Evolutionary conservation across 371 early-diverging fungal genomes (phyloP).

Genomic region (Quaeritorhiza haematococci): DNA sequence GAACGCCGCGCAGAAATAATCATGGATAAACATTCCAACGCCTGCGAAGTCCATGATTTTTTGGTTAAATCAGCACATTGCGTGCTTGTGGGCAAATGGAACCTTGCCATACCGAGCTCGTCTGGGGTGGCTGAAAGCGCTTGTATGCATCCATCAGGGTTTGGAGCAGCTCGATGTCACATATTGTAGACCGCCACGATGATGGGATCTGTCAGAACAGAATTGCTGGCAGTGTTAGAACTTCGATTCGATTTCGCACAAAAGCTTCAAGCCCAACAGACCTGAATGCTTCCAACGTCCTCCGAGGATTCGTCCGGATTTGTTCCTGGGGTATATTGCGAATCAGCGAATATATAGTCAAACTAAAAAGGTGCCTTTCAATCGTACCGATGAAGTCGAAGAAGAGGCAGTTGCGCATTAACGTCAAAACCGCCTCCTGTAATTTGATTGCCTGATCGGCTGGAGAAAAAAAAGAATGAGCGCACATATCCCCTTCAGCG

Average conservation of each 20-base stretch:
- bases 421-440: constrained; percentile 49
- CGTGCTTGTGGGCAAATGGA: too few species aligned
- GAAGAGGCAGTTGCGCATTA: constrained; percentile 65
- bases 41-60: too few species aligned
- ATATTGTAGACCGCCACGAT: constrained; percentile 68
- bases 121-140: constrained; percentile 48
- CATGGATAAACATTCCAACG: constrained; percentile 77
- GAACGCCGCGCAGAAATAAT: constrained; percentile 78
- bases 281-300: constrained; percentile 56
- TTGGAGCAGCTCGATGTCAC: constrained; percentile 61
- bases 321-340: constrained; percentile 29
- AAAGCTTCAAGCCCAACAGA: too few species aligned
- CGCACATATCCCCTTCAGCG: too few species aligned
- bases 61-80: too few species aligned
- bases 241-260: too few species aligned
- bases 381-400: constrained; percentile 78
- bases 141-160: constrained; percentile 71
- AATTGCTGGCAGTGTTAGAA: constrained; percentile 33
- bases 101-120: constrained; percentile 28
- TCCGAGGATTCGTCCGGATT: constrained; percentile 80
- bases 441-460: constrained; percentile 54
- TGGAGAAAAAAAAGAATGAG: too few species aligned
- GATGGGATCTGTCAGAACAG: constrained; percentile 62
- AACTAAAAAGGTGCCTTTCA: neutral
- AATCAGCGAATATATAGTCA: neutral